These are phyloP conservation scores for Nannochloropsis granulata DNA, from an alignment of 108 stramenopile genomes.

Conservation along the genomic window DNA sequence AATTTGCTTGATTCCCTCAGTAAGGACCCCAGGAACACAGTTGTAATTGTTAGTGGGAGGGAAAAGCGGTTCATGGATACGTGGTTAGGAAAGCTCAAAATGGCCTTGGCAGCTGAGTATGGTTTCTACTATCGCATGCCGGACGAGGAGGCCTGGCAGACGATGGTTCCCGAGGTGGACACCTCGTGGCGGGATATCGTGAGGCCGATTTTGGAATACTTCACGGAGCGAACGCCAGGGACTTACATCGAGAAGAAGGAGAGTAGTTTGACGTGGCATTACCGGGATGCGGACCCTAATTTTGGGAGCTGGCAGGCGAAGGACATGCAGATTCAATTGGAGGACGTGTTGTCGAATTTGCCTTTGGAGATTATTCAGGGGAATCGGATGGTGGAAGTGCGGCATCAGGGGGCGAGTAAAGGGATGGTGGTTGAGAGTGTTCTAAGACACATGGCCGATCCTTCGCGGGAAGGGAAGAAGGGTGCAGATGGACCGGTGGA, in stretches of 20 bases:
- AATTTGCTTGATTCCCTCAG: conserved; percentile 13
- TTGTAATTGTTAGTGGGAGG: conserved; percentile 17
- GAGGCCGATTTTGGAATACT: conserved; percentile 28
- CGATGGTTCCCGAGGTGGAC: conserved; percentile 20
- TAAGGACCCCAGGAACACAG: conserved; percentile 11
- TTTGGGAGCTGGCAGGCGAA: conserved; percentile 21
- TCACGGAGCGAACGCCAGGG: conserved; percentile 30
- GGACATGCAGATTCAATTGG: conserved; percentile 37
- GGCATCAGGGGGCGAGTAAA: conserved; percentile 31
- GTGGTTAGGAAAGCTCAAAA: conserved; percentile 21
- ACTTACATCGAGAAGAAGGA: conserved; percentile 38
- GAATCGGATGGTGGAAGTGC: conserved; percentile 31
- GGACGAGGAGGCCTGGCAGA: conserved; percentile 17
- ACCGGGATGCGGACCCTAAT: conserved; percentile 2
- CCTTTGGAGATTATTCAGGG: conserved; percentile 34
- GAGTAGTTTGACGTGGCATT: conserved; percentile 28
- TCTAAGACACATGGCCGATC: conserved; percentile 7
- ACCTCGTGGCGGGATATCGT: conserved; percentile 26
- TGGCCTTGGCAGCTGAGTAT: conserved; percentile 33
- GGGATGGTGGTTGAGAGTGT: conserved; percentile 18
- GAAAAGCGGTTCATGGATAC: conserved; percentile 30
- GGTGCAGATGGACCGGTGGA: background rate
- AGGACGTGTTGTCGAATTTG: conserved; percentile 25
- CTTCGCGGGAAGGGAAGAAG: background rate
- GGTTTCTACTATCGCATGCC: conserved; percentile 33